phyloP scores from a whole-genome alignment of 2,329 filamentous ascomycete genomes.

The Acarospora socialis region DNA sequence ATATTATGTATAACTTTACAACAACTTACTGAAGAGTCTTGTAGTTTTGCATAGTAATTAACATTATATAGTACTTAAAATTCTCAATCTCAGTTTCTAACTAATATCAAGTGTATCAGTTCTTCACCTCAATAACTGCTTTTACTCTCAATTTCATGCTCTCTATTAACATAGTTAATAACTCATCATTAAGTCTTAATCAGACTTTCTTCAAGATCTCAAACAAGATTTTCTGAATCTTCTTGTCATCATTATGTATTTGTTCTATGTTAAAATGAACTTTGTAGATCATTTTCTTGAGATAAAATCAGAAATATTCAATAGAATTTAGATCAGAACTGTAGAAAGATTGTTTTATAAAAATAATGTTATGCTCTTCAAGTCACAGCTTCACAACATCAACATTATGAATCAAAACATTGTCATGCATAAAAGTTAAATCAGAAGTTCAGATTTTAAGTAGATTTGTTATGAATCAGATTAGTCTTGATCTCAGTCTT shows the following conservation, averaged over 20 bases:
- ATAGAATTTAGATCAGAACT: slow-evolving; percentile 19
- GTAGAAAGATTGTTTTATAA: slow-evolving; percentile 15
- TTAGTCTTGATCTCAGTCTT: too few species aligned
- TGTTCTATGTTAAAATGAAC: slow-evolving; percentile 13
- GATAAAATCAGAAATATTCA: slow-evolving; percentile 15
- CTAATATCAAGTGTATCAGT: too few species aligned
- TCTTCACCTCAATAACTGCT: slow-evolving; percentile 4
- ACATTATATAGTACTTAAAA: too few species aligned
- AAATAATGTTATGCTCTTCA: slow-evolving; percentile 9
- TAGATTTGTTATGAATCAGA: too few species aligned
- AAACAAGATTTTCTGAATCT: slow-evolving; percentile 10
- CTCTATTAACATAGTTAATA: slow-evolving; percentile 3
- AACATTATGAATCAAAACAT: slow-evolving; percentile 14
- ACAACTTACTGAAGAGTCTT: too few species aligned
- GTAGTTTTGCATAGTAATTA: too few species aligned
- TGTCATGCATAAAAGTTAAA: slow-evolving; percentile 16
- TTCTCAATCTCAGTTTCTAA: too few species aligned
- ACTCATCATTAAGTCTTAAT: neutral
- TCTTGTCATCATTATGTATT: slow-evolving; percentile 5
- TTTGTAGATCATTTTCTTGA: slow-evolving; percentile 16
- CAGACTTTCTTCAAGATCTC: slow-evolving; percentile 10
- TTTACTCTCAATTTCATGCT: slow-evolving; percentile 3
- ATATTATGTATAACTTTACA: too few species aligned
- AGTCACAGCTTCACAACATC: slow-evolving; percentile 11
- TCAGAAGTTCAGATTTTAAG: slow-evolving; percentile 4